Base-by-base conservation (phyloP, 169 alveolate genomes). In the Cryptosporidium canis region DNA sequence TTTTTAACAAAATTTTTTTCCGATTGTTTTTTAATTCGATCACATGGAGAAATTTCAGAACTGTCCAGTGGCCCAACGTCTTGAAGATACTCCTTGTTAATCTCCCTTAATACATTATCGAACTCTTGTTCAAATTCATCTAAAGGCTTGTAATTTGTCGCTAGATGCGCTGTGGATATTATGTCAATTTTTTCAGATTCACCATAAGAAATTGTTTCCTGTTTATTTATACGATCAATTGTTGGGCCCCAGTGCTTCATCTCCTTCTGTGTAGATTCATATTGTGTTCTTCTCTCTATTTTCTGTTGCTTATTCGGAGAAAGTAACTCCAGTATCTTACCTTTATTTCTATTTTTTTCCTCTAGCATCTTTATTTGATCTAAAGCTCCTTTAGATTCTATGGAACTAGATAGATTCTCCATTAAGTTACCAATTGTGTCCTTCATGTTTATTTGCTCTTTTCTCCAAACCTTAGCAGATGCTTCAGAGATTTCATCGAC, bases 111-210 rank as follows among this genome's bases (percentile, higher is more conserved):
- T 2, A 77, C 64, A 3, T 41, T 45, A 29, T 48, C 85, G 41
- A 92, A 65, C 24, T 92, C 94, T 83, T 87, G 68, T n/a, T 92
- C 95, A 4, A 92, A 90, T 65, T 85, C 94, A n/a, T 92, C 92
- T 11, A 83, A 90, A 21, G 94, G 92, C 11, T 83, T 55, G 58
- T 91, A 66, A 29, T 82, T 84, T 8, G 93, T 63, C 9, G 92
- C 39, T 16, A 92, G 29, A 33, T 77, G 87, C 77, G 83, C 84
- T 8, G 83, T 90, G 1, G 92, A 55, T 14, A 77, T 37, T 5
- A 31, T 83, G 9, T 51, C 83, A 0, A 70, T 51, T 16, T 61
- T 84, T 18, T 92, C 93, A 47, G 90, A 58, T 3, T 65, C 70
- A 29, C 90, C 64, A 67, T 67, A 83, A 18, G 39, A 72, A 27